A percentile compares a stretch with the other conserved stretches of the same genome.
Evolutionary conservation across 495 filamentous ascomycete genomes (phyloP).

Genomic region (Lentithecium fluviatile): DNA sequence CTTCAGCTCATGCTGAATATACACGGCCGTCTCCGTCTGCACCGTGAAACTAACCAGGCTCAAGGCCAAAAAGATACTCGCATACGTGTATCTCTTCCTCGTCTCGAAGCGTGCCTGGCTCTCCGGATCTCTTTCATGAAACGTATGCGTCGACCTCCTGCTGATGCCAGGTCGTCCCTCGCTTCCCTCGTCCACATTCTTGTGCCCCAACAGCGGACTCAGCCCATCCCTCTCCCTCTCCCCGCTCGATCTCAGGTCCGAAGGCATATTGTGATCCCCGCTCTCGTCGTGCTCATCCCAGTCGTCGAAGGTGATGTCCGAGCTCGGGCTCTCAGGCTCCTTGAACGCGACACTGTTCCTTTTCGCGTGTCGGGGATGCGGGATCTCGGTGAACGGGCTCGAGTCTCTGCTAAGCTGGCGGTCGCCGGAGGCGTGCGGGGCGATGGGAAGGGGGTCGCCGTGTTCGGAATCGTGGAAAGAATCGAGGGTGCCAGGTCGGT

Average conservation of each 20-base stretch:
- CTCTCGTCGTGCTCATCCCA: constrained; percentile 36
- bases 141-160: constrained; percentile 51
- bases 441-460: too few species aligned
- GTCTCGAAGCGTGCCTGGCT: constrained; percentile 59
- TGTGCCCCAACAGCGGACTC: constrained; percentile 30
- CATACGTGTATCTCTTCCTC: constrained; percentile 79
- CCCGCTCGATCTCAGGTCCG: constrained; percentile 26
- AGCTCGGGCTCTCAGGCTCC: constrained; percentile 20
- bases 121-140: constrained; percentile 62
- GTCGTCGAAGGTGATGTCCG: constrained; percentile 37
- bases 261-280: constrained; percentile 28
- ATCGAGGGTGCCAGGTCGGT: too few species aligned
- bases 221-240: constrained; percentile 14
- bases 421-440: too few species aligned
- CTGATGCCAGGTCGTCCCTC: constrained; percentile 36
- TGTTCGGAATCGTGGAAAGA: too few species aligned
- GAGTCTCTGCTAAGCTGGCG: constrained; percentile 31
- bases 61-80: constrained; percentile 74
- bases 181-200: constrained; percentile 13
- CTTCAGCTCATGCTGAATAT: constrained; percentile 81
- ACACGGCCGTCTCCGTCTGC: constrained; percentile 92
- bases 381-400: constrained; percentile 26
- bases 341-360: constrained; percentile 8
- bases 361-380: constrained; percentile 1
- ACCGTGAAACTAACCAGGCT: constrained; percentile 79